Base-by-base conservation (phyloP, 129 eudicot genomes). In the Pittosporum tobira region DNA sequence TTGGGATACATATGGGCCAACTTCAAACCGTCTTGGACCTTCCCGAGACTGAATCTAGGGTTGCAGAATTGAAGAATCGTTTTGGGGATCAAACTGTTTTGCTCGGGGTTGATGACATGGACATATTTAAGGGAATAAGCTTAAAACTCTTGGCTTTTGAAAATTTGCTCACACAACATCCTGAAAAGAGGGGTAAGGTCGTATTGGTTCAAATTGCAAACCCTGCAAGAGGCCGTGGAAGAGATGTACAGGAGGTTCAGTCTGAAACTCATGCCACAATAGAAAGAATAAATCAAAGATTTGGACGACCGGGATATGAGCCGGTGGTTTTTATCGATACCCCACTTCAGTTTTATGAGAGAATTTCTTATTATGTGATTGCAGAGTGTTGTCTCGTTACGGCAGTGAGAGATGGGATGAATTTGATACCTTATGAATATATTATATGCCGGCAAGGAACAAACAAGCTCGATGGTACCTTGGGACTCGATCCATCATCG, bases 41-140 rank as follows among this genome's bases (percentile, higher is more conserved):
- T 48, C 81, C 87, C 0, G 90, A 88, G 59, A 84, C 96, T 6
- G 87, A 88, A 50, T 43, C 75, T 7, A 76, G 65, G 60, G 96
- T 88, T 45, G 82, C 83, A 30, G 84, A 84, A 48, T 49, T 88
- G 62, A 42, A 88, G 50, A 78, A 78, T 62, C 79, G 46, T 18
- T 88, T 81, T 55, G 62, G 51, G 27, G 81, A 74, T 49, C 80
- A 67, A 51, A 81, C 81, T 11, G 88, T 88, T 48, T 73, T 88
- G 74, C 94, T 87, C n/a, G 95, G 95, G 44, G 95, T 87, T 40
- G 95, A 87, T 72, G 95, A 87, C 75, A 87, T 87, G 94, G 96
- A 88, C 69, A 88, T 88, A 24, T 88, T 88, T 48, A 88, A 88
- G 67, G 96, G 96, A 6, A 88, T 88, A 69, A 88, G 89, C 64